These are phyloP conservation scores for Bauhinia variegata DNA, from an alignment of 306 rosid genomes.

Conservation along the genomic window DNA sequence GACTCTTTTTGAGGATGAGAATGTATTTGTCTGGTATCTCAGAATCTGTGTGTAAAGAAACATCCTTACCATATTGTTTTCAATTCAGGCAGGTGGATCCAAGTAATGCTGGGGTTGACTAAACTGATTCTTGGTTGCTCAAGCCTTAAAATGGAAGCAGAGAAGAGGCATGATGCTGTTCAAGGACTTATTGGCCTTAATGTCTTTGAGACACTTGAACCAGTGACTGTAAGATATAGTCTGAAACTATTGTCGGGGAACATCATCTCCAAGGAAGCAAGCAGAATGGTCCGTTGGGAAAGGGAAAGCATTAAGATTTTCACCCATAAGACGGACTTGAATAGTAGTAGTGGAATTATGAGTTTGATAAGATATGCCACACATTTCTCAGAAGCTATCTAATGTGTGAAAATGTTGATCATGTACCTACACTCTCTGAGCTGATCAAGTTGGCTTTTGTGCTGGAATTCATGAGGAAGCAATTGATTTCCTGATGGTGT, in stretches of 20 bases:
- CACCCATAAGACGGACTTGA: conserved; percentile 44
- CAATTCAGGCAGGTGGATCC: conserved; percentile 34
- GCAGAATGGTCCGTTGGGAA: conserved; percentile 53
- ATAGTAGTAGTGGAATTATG: conserved; percentile 34
- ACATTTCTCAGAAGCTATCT: conserved; percentile 59
- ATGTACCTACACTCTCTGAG: conserved; percentile 54
- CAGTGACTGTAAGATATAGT: conserved; percentile 51
- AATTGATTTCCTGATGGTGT: conserved; percentile 61
- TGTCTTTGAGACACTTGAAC: conserved; percentile 45
- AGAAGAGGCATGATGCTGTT: conserved; percentile 59
- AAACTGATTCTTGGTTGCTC: conserved; percentile 66
- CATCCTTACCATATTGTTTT: conserved; percentile 11
- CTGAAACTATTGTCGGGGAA: conserved; percentile 46
- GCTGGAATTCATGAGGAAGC: conserved; percentile 60
- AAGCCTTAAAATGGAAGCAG: conserved; percentile 52
- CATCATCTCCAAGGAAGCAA: conserved; percentile 32
- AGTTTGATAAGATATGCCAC: conserved; percentile 54
- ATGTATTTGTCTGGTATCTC: conserved; percentile 82
- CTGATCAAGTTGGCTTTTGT: conserved; percentile 63
- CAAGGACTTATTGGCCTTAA: conserved; percentile 45
- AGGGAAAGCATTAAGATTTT: conserved; percentile 41
- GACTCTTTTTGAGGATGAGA: conserved; percentile 55
- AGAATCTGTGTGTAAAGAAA: conserved; percentile 52
- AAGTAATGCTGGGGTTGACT: conserved; percentile 38
- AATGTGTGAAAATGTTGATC: conserved; percentile 55